Evolutionary conservation across 192 early-diverging fungal genomes (phyloP).

Genomic region (Coemansia sp.): DNA sequence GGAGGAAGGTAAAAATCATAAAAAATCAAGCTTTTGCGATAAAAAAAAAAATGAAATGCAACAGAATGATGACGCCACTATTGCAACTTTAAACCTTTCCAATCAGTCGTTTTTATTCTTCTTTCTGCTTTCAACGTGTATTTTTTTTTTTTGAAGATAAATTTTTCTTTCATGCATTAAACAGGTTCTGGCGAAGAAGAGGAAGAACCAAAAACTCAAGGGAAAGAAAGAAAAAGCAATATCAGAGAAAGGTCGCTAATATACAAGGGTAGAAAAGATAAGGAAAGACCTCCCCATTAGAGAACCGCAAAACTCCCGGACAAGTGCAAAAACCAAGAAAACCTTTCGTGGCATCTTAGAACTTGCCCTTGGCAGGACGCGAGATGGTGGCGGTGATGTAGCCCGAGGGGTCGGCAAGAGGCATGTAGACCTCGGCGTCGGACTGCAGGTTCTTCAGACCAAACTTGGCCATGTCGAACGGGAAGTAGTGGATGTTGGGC

Average conservation of each 20-base stretch:
- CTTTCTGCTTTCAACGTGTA: no score
- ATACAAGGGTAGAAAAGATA: constrained; percentile 13
- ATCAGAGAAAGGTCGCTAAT: constrained; percentile 20
- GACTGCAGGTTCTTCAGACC: constrained; percentile 69
- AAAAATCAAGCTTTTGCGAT: not conserved
- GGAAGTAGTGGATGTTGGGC: constrained; percentile 81
- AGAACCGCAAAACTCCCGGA: constrained; percentile 1
- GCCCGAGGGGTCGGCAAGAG: constrained; percentile 73
- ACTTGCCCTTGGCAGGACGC: constrained; percentile 48
- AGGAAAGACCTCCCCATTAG: constrained; percentile 1
- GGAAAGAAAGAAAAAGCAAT: constrained; percentile 46
- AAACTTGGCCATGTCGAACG: constrained; percentile 70
- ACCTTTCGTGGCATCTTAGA: constrained; percentile 25
- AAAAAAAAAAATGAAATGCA: no score
- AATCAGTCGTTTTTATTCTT: no score
- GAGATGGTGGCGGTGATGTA: constrained; percentile 71
- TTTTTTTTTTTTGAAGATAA: not conserved
- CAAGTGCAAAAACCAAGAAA: constrained; percentile 37
- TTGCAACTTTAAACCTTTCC: no score
- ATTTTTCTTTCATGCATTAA: constrained; percentile 1
- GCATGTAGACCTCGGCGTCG: constrained; percentile 74
- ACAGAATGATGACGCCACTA: not conserved
- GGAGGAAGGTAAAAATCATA: not conserved
- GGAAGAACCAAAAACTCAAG: not conserved
- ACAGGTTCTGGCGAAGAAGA: no score